A percentile compares a stretch with the other conserved stretches of the same genome.
Conservation (phyloP, 2,329 filamentous ascomycete genomes). For the Alternaria viburni region DNA sequence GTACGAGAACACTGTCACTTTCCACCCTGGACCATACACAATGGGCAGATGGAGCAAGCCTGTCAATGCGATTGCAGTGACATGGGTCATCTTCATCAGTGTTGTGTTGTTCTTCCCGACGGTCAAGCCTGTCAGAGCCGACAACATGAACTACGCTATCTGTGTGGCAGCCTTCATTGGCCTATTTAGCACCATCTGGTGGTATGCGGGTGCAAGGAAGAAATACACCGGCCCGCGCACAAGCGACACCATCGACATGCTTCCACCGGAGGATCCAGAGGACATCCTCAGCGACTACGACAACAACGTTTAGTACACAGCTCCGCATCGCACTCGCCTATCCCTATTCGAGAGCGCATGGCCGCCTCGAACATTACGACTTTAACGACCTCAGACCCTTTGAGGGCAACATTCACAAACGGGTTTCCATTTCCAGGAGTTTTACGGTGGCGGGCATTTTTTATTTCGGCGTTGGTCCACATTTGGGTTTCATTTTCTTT, state of each 20-base stretch:
- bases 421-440: not conserved
- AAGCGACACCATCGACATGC: slow-evolving; percentile 56
- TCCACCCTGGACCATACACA: slow-evolving; percentile 64
- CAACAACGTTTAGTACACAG: slow-evolving; percentile 23
- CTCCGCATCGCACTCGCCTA: not conserved
- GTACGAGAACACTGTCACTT: slow-evolving; percentile 59
- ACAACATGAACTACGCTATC: slow-evolving; percentile 58
- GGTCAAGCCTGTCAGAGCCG: slow-evolving; percentile 50
- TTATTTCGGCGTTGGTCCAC: not conserved
- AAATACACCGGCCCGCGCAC: slow-evolving; percentile 67
- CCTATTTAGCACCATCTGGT: slow-evolving; percentile 54
- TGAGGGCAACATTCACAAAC: too few relatives aligned
- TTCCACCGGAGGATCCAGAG: slow-evolving; percentile 52
- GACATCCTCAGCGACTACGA: slow-evolving; percentile 46
- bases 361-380: not conserved
- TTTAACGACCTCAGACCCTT: not conserved
- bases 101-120: slow-evolving; percentile 62
- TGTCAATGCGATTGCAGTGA: slow-evolving; percentile 63
- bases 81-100: slow-evolving; percentile 69
- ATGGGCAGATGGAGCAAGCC: slow-evolving; percentile 62
- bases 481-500: not conserved
- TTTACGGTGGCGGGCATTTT: not conserved
- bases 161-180: slow-evolving; percentile 58
- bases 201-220: slow-evolving; percentile 51
- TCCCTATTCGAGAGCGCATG: not conserved